Percentiles rank a stretch among this genome's conserved stretches.
phyloP scores from a whole-genome alignment of 345 rosid species.

The Noccaea caerulescens region DNA sequence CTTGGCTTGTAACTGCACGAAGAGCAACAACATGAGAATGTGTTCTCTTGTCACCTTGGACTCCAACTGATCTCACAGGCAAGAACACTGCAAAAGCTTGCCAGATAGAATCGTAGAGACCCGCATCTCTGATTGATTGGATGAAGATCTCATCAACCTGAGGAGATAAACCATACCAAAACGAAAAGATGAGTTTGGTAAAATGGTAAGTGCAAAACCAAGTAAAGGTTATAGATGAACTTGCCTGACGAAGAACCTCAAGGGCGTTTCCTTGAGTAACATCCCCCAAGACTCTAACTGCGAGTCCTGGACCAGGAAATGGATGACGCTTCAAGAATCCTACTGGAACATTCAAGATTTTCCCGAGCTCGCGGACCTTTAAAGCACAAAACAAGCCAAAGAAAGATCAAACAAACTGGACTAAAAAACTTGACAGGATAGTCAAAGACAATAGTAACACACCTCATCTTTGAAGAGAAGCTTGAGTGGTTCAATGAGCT shows the following conservation, averaged over 20 bases:
- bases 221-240: constrained; percentile 18
- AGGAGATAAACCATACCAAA: not conserved
- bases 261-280: constrained; percentile 90
- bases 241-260: constrained; percentile 86
- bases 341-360: constrained; percentile 78
- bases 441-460: constrained; percentile 20
- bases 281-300: constrained; percentile 93
- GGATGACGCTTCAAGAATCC: constrained; percentile 94
- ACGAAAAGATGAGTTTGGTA: not conserved
- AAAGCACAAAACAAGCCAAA: constrained; percentile 17
- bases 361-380: constrained; percentile 91
- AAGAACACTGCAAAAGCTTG: constrained; percentile 99
- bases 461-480: constrained; percentile 99
- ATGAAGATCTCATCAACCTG: constrained; percentile 98
- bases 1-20: constrained; percentile 98
- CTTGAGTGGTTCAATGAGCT: constrained; percentile 96
- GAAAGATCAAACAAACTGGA: constrained; percentile 7
- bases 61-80: constrained; percentile 95
- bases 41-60: constrained; percentile 99
- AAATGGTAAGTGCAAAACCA: not conserved
- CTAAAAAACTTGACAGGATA: not conserved
- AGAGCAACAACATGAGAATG: constrained; percentile 99
- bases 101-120: constrained; percentile 93
- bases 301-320: constrained; percentile 99
- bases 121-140: constrained; percentile 95